A percentile compares a stretch with the other conserved stretches of the same genome.
phyloP scores from a whole-genome alignment of 2,329 filamentous ascomycete genomes.

The Cladosporium sp. region DNA sequence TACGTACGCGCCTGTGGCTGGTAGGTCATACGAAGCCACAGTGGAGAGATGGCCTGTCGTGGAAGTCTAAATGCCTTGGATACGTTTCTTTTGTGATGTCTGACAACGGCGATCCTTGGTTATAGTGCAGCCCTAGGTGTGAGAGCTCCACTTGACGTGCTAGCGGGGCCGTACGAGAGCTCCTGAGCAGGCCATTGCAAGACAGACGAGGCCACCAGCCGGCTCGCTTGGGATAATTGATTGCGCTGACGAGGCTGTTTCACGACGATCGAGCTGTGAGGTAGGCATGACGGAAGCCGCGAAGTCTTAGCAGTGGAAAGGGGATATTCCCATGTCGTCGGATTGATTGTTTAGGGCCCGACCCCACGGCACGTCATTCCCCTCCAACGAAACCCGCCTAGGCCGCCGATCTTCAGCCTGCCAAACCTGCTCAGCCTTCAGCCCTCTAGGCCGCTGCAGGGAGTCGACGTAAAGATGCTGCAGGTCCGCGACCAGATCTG shows the following conservation, averaged over 20 bases:
- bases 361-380: neutral
- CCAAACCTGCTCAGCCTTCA: conserved; percentile 3
- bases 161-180: neutral
- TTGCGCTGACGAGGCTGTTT: neutral
- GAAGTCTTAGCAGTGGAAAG: too few species aligned
- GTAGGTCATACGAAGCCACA: conserved; percentile 1
- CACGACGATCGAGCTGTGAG: neutral
- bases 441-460: neutral
- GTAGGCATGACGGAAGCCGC: neutral
- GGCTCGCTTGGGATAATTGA: neutral
- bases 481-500: neutral
- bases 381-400: neutral
- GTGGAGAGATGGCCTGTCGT: neutral
- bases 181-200: neutral
- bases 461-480: neutral
- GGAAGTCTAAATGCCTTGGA: conserved; percentile 4
- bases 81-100: conserved; percentile 2
- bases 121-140: conserved; percentile 2
- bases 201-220: neutral
- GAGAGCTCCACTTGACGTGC: conserved; percentile 4
- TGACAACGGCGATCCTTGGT: conserved; percentile 1
- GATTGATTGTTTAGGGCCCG: neutral
- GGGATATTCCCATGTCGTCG: neutral
- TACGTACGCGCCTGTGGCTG: neutral
- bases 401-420: neutral